Evolutionary conservation across 1,284 basidiomycete species (phyloP).

Genomic region (Pyrrhoderma noxium): DNA sequence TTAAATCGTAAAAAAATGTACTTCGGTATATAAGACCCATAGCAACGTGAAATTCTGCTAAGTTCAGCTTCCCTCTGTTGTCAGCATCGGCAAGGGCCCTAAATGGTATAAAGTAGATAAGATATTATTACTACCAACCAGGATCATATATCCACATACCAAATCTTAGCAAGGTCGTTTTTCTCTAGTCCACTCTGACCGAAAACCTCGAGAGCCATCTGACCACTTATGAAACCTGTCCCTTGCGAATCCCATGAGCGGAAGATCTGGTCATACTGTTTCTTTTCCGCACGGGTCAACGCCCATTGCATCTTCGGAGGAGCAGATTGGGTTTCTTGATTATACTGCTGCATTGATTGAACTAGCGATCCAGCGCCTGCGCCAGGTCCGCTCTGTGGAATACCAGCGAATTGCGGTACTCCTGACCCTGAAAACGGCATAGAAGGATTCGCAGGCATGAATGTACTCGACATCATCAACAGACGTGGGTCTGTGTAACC

Average conservation of each 20-base stretch:
- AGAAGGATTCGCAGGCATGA: conserved; percentile 71
- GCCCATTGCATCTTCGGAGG: conserved; percentile 85
- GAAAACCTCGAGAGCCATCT: conserved; percentile 89
- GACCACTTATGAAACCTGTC: conserved; percentile 84
- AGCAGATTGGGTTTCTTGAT: conserved; percentile 49
- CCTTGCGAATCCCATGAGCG: conserved; percentile 86
- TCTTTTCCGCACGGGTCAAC: conserved; percentile 86
- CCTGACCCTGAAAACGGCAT: conserved; percentile 53
- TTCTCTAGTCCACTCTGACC: conserved; percentile 86
- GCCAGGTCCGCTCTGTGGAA: conserved; percentile 48
- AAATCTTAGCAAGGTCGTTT: conserved; percentile 91
- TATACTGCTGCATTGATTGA: conserved; percentile 75
- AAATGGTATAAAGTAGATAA: not conserved
- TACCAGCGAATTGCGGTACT: conserved; percentile 56
- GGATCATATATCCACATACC: conserved; percentile 48
- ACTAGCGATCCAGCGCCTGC: conserved; percentile 43
- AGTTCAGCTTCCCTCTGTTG: conserved; percentile 89
- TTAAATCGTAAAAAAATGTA: conserved; percentile 31
- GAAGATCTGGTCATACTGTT: conserved; percentile 96
- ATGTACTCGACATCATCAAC: conserved; percentile 78
- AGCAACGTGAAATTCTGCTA: conserved; percentile 96
- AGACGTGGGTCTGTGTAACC: conserved; percentile 81
- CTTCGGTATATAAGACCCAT: conserved; percentile 98
- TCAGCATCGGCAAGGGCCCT: conserved; percentile 88
- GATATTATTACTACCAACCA: conserved; percentile 12